Evolutionary conservation across 306 rosid species (phyloP).

Genomic region (Prunus mira): DNA sequence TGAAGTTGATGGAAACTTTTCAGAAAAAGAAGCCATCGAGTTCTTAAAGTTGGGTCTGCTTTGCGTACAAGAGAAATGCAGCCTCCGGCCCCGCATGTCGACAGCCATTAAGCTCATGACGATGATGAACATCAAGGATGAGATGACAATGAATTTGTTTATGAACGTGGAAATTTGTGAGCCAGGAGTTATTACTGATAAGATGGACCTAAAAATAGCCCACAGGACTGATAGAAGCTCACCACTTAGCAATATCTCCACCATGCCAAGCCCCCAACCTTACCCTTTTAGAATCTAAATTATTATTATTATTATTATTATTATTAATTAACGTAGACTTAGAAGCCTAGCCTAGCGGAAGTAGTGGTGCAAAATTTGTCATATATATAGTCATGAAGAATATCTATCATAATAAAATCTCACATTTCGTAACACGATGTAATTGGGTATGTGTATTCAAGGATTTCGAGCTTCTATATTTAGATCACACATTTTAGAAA

Average conservation of each 20-base stretch:
- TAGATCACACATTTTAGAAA: too few relatives aligned
- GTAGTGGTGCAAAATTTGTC: not conserved
- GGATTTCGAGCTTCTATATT: too few relatives aligned
- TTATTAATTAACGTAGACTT: not conserved
- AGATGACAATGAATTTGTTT: slow-evolving; percentile 5
- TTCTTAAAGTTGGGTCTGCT: slow-evolving; percentile 27
- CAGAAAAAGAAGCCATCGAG: slow-evolving; percentile 25
- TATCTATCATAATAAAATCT: not conserved
- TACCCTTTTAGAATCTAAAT: not conserved
- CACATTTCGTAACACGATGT: not conserved
- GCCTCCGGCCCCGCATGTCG: slow-evolving; percentile 29
- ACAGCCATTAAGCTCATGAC: slow-evolving; percentile 23
- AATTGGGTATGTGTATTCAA: not conserved
- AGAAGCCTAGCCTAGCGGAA: not conserved
- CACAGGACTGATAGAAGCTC: not conserved
- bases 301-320: not conserved
- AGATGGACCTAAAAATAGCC: slow-evolving; percentile 24
- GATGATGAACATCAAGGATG: slow-evolving; percentile 6
- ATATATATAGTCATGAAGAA: not conserved
- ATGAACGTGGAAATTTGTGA: slow-evolving; percentile 2
- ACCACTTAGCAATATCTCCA: not conserved
- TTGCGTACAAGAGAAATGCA: slow-evolving; percentile 32
- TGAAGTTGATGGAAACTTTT: slow-evolving; percentile 2
- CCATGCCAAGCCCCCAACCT: slow-evolving; percentile 10
- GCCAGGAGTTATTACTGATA: slow-evolving; percentile 19